Conservation (phyloP, 2,329 filamentous ascomycete species). For the Xylaria hypoxylon region DNA sequence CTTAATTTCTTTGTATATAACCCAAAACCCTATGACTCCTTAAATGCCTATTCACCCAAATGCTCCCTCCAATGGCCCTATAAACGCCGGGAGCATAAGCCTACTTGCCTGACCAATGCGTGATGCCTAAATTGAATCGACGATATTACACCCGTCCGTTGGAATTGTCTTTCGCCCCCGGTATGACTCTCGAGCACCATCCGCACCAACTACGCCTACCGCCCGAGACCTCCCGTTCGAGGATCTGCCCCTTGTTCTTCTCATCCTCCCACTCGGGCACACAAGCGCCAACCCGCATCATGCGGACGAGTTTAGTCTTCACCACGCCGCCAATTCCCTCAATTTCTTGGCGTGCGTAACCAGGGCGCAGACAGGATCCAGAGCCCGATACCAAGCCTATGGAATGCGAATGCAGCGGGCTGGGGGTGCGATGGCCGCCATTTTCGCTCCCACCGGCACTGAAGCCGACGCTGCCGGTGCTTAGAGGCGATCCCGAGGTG, state of each 20-base stretch:
- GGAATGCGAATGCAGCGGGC: conserved; percentile 54
- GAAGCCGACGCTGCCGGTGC: conserved; percentile 12
- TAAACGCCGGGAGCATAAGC: conserved; percentile 20
- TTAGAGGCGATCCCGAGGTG: conserved; percentile 33
- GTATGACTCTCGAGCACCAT: conserved; percentile 86
- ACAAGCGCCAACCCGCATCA: conserved; percentile 82
- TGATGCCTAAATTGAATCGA: conserved; percentile 27
- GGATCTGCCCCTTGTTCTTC: conserved; percentile 70
- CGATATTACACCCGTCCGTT: neutral
- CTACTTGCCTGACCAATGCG: conserved; percentile 11
- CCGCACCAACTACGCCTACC: conserved; percentile 85
- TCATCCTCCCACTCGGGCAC: conserved; percentile 90
- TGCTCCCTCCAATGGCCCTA: conserved; percentile 16
- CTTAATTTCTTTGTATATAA: conserved; percentile 29
- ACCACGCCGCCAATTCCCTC: conserved; percentile 90
- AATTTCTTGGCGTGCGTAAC: conserved; percentile 88
- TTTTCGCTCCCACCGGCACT: conserved; percentile 37
- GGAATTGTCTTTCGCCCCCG: conserved; percentile 61
- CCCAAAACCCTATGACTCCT: conserved; percentile 5
- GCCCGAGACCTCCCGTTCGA: conserved; percentile 77
- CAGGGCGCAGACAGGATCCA: conserved; percentile 63
- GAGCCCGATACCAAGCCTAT: conserved; percentile 4
- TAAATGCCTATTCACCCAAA: conserved; percentile 24
- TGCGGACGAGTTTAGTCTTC: conserved; percentile 87
- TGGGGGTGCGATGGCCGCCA: conserved; percentile 50